Conservation (phyloP, 345 rosid species). For the Noccaea bulbosa region DNA sequence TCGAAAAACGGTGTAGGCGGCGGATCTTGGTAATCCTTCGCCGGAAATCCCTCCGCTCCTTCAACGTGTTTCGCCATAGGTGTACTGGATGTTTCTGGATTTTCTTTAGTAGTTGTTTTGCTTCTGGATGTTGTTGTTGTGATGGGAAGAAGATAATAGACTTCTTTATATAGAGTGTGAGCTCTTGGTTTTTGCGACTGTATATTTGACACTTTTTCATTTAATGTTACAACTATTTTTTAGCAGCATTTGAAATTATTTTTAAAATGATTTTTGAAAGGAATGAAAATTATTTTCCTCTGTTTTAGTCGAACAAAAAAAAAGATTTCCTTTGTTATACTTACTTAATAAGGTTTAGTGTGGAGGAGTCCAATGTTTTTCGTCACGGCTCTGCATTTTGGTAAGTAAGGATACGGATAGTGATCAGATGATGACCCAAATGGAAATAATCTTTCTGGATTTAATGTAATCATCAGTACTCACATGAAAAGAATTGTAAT, state of each 20-base stretch:
- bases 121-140: slow-evolving; percentile 11
- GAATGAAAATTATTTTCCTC: neutral
- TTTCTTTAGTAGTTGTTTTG: slow-evolving; percentile 17
- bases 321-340: neutral
- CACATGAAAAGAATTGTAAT: neutral
- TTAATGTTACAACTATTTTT: neutral
- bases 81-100: neutral
- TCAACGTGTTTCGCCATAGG: slow-evolving; percentile 55
- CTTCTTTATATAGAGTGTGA: slow-evolving; percentile 33
- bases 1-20: slow-evolving; percentile 40
- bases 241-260: neutral
- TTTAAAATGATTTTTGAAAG: neutral
- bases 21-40: slow-evolving; percentile 50
- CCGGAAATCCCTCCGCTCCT: slow-evolving; percentile 43
- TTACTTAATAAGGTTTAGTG: neutral
- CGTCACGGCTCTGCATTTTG: neutral
- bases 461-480: neutral
- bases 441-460: neutral
- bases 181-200: slow-evolving; percentile 14
- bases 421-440: too few relatives aligned
- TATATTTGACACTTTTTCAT: slow-evolving; percentile 2
- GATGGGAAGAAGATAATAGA: slow-evolving; percentile 12
- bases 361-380: neutral
- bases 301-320: too few relatives aligned
- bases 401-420: neutral